Conservation (phyloP, 2,329 filamentous ascomycete species). For the Microdochium nivale region DNA sequence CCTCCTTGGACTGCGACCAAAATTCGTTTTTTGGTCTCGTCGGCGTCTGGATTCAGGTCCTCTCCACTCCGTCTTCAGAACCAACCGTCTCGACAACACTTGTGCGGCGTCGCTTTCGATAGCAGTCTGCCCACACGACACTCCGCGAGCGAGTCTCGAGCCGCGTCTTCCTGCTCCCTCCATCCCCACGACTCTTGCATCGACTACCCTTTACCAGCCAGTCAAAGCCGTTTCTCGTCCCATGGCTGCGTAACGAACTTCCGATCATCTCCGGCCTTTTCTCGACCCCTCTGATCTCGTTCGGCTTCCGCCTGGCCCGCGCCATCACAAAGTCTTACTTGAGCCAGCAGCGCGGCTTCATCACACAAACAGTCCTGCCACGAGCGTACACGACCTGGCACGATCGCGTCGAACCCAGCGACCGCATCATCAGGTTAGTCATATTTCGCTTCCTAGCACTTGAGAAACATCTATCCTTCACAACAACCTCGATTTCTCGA, state of each 20-base stretch:
- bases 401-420: background rate
- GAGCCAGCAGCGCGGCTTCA: background rate
- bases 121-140: constrained; percentile 5
- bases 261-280: background rate
- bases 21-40: constrained; percentile 12
- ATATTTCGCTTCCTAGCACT: too few relatives aligned
- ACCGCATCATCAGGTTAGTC: background rate
- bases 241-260: background rate
- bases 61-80: constrained; percentile 3
- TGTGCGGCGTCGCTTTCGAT: constrained; percentile 7
- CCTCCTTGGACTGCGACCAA: constrained; percentile 11
- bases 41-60: constrained; percentile 15
- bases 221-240: background rate
- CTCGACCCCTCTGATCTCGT: background rate
- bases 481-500: background rate
- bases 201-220: background rate
- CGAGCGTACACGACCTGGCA: background rate
- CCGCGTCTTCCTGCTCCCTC: background rate
- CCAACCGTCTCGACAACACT: constrained; percentile 1
- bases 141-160: background rate
- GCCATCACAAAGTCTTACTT: background rate
- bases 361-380: background rate
- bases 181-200: background rate
- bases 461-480: background rate
- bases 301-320: background rate